Conservation (phyloP, 169 alveolate genomes). For the Miamiensis avidus region DNA sequence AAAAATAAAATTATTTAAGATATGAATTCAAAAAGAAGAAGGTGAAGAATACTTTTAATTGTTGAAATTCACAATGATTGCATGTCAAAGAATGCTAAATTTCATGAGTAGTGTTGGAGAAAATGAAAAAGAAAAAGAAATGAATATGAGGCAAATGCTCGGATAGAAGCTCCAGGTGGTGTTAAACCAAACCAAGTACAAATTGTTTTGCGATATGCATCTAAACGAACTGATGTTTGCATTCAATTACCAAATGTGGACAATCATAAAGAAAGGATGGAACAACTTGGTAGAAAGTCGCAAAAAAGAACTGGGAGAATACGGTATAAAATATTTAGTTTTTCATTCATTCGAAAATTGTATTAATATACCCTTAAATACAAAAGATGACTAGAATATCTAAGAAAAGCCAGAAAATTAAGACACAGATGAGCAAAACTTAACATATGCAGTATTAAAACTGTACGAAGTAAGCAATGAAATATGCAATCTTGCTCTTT, state of each 20-base stretch:
- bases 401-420: not conserved
- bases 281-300: not conserved
- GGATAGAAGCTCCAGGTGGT: not conserved
- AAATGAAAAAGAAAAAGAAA: not conserved
- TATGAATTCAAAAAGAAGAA: not conserved
- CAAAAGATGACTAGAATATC: not conserved
- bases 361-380: not conserved
- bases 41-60: not conserved
- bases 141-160: not conserved
- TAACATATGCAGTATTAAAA: not conserved
- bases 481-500: not conserved
- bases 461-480: not conserved
- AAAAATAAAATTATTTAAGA: not conserved
- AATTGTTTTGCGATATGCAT: not conserved
- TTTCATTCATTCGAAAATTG: no score
- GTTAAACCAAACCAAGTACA: no score
- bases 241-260: not conserved
- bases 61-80: not conserved
- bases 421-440: no score
- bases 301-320: not conserved
- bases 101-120: not conserved
- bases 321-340: no score
- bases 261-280: not conserved
- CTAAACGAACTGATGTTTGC: not conserved
- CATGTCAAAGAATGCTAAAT: not conserved